Conservation (phyloP, 129 eudicot species). For the Escallonia herrerae region DNA sequence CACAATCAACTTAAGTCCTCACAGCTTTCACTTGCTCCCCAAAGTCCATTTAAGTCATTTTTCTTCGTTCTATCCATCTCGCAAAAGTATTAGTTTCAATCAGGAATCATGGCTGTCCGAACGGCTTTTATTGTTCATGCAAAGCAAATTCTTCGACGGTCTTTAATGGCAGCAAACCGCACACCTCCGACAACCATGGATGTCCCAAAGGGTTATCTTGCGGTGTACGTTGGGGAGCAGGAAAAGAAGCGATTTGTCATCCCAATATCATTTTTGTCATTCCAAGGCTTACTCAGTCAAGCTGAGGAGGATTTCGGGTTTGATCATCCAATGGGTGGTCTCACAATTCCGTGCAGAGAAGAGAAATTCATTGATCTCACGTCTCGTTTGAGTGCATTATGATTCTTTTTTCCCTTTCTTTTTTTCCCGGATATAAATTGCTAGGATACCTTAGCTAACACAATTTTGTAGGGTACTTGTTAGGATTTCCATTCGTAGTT, state of each 20-base stretch:
- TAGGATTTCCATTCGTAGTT: neutral
- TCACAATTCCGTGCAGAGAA: slow-evolving; percentile 37
- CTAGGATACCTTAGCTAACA: neutral
- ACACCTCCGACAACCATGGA: neutral
- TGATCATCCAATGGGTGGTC: slow-evolving; percentile 36
- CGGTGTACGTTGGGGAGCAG: slow-evolving; percentile 29
- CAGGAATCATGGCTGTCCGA: slow-evolving; percentile 12
- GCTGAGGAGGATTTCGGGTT: slow-evolving; percentile 41
- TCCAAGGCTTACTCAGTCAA: slow-evolving; percentile 28
- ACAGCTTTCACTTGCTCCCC: neutral
- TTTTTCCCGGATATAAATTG: too few species aligned
- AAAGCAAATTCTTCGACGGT: slow-evolving; percentile 8
- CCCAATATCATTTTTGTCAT: slow-evolving; percentile 29
- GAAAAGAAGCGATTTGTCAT: slow-evolving; percentile 32
- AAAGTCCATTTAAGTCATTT: neutral
- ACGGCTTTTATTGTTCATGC: slow-evolving; percentile 1
- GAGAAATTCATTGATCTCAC: slow-evolving; percentile 24
- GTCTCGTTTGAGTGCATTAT: slow-evolving; percentile 6
- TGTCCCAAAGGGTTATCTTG: slow-evolving; percentile 36
- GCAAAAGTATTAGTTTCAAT: neutral
- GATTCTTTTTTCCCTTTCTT: neutral
- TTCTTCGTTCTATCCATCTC: neutral
- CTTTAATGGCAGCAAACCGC: neutral
- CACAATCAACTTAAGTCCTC: neutral
- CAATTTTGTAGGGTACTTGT: neutral